Evolutionary conservation across 2,329 filamentous ascomycete species (phyloP).

Genomic region (Colletotrichum magnum): DNA sequence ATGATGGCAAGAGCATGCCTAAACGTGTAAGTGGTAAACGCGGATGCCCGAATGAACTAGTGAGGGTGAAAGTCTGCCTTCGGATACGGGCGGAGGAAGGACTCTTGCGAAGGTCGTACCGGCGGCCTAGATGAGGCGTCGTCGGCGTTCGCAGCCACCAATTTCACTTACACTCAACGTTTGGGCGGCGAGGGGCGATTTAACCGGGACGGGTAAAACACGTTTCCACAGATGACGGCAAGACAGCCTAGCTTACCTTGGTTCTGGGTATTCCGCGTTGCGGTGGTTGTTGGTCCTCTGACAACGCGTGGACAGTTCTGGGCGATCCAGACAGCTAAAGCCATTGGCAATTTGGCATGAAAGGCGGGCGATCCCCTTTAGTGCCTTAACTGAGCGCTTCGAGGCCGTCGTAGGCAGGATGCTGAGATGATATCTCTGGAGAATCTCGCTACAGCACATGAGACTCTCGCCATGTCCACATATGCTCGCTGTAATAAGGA

Average conservation of each 20-base stretch:
- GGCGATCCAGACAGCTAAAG: background rate
- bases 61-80: background rate
- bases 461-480: too few relatives aligned
- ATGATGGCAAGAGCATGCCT: background rate
- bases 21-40: background rate
- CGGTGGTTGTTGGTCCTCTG: background rate
- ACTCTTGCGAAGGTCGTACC: background rate
- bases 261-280: background rate
- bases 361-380: too few relatives aligned
- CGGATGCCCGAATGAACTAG: background rate
- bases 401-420: too few relatives aligned
- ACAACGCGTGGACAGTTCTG: background rate
- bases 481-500: too few relatives aligned
- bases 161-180: conserved; percentile 20
- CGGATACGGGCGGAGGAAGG: background rate
- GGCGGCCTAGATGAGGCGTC: background rate
- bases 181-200: conserved; percentile 1
- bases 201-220: background rate
- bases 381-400: too few relatives aligned
- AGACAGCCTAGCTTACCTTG: background rate
- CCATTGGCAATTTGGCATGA: too few relatives aligned
- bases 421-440: too few relatives aligned
- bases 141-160: conserved; percentile 10
- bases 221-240: background rate
- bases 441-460: too few relatives aligned